phyloP scores from a whole-genome alignment of 192 early-diverging fungal genomes.

The Rhizoclosmatium globosum region DNA sequence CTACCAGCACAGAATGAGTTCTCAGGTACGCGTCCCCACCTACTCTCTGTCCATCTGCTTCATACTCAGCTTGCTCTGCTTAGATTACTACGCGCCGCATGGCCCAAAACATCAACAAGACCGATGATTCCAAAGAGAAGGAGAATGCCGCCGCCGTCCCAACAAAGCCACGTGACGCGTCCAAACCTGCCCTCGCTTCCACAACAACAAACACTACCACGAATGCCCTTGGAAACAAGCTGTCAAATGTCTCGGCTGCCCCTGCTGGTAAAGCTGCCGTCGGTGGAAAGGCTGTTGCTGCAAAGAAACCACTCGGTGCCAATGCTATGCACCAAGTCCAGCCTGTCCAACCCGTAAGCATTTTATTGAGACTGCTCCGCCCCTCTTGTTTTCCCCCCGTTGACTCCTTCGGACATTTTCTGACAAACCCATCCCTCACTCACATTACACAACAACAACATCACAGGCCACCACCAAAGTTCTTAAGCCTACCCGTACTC shows the following conservation, averaged over 20 bases:
- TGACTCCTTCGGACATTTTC: background rate
- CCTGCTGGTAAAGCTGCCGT: background rate
- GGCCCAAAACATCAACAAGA: background rate
- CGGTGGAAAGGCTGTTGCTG: background rate
- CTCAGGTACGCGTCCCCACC: background rate
- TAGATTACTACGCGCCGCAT: conserved; percentile 23
- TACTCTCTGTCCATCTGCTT: background rate
- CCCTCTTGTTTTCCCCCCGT: background rate
- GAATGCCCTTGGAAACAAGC: too few relatives aligned
- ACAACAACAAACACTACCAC: too few relatives aligned
- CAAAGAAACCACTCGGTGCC: conserved; percentile 12
- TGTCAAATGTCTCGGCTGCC: background rate
- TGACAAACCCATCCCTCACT: background rate
- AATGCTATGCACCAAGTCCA: conserved; percentile 27
- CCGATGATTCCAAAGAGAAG: conserved; percentile 21
- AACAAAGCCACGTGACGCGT: background rate
- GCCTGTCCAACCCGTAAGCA: conserved; percentile 14
- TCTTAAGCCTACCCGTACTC: conserved; percentile 8
- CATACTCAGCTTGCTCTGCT: background rate
- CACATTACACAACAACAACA: too few relatives aligned
- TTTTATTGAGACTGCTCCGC: background rate
- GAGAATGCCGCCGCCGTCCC: background rate
- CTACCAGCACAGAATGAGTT: background rate
- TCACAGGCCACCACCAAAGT: conserved; percentile 36
- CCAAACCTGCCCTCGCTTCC: too few relatives aligned